Evolutionary conservation across 2,329 filamentous ascomycete species (phyloP).

Genomic region (Drechslera avenae): DNA sequence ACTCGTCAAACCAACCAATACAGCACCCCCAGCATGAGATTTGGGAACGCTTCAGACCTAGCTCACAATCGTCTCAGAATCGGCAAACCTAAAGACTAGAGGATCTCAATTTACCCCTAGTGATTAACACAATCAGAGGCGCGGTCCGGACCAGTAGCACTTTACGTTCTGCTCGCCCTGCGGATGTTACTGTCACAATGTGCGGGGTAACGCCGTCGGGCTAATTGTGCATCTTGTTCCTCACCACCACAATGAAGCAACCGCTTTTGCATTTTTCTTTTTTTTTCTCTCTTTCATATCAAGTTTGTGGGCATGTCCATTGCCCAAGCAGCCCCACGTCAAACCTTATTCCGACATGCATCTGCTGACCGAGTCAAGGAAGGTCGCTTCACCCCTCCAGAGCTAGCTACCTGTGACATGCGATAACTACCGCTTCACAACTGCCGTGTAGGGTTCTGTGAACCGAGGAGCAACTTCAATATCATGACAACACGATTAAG

Average conservation of each 20-base stretch:
- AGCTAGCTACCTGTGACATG: neutral
- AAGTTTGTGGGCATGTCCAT: neutral
- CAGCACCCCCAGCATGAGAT: neutral
- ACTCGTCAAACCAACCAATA: slow-evolving; percentile 1
- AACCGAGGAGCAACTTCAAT: neutral
- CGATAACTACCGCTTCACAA: neutral
- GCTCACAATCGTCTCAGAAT: slow-evolving; percentile 13
- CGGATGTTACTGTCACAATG: neutral
- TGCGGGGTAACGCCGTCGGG: neutral
- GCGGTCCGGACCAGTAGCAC: slow-evolving; percentile 5
- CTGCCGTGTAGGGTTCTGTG: neutral
- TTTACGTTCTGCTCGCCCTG: slow-evolving; percentile 16
- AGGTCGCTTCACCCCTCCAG: neutral
- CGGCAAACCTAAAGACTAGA: slow-evolving; percentile 3
- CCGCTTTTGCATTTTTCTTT: no score
- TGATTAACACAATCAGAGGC: neutral
- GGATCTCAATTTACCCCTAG: slow-evolving; percentile 3
- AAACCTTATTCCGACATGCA: neutral
- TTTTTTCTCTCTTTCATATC: no score
- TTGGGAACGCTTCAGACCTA: slow-evolving; percentile 4
- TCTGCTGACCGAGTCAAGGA: neutral
- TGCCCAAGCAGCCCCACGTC: neutral
- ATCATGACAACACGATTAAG: neutral
- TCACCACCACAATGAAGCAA: neutral
- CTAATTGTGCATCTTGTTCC: neutral